A percentile compares a stretch with the other conserved stretches of the same genome.
Conservation (phyloP, 495 filamentous ascomycete genomes). For the Penicilliopsis zonata region DNA sequence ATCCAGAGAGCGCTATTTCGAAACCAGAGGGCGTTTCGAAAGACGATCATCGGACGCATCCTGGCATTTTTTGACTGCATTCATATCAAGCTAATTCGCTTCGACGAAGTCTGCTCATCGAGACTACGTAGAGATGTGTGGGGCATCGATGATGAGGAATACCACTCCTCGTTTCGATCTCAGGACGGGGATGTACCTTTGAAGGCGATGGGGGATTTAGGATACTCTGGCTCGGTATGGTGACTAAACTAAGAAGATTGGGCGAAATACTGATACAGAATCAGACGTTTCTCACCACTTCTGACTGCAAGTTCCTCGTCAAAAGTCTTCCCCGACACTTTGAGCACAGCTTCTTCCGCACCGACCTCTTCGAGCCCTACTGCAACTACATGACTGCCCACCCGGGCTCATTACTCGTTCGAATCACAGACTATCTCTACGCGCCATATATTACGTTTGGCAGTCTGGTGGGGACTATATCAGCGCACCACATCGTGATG, state of each 20-base stretch:
- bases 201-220: slow-evolving; percentile 41
- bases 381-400: slow-evolving; percentile 45
- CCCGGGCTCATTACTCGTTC: slow-evolving; percentile 46
- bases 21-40: slow-evolving; percentile 16
- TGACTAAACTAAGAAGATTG: no score
- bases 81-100: slow-evolving; percentile 21
- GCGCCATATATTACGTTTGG: slow-evolving; percentile 41
- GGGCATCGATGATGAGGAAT: slow-evolving; percentile 41
- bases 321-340: slow-evolving; percentile 56
- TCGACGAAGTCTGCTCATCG: slow-evolving; percentile 14
- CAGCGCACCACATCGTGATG: slow-evolving; percentile 61
- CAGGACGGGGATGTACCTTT: slow-evolving; percentile 20
- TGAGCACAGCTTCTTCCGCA: slow-evolving; percentile 55
- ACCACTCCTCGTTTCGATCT: slow-evolving; percentile 37
- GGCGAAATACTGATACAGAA: slow-evolving; percentile 3
- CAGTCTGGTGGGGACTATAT: slow-evolving; percentile 37
- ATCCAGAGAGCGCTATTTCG: slow-evolving; percentile 22
- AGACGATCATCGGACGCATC: slow-evolving; percentile 14
- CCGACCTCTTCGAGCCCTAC: slow-evolving; percentile 49
- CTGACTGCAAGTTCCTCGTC: slow-evolving; percentile 47
- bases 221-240: slow-evolving; percentile 50
- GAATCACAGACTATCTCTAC: slow-evolving; percentile 55
- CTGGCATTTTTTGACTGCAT: slow-evolving; percentile 24
- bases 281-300: slow-evolving; percentile 55
- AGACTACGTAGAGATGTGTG: slow-evolving; percentile 30